Evolutionary conservation across 140 eudicot species (phyloP), one percentile per base, ranked within the genome.

Genomic region (Oenanthe javanica): DNA sequence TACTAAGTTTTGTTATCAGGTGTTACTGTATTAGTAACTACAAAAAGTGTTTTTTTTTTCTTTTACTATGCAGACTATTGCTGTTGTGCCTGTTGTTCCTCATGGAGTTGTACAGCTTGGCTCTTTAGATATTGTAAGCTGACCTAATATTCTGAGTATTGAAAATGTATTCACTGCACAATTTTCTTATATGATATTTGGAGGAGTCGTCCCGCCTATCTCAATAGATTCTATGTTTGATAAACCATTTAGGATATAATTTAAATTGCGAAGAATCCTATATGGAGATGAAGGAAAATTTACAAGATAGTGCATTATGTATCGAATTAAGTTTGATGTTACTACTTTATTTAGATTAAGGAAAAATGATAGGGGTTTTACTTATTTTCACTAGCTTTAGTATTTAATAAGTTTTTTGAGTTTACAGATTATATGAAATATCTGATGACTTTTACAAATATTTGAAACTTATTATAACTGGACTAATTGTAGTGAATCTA

Each of bases 91-190:
- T 79, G 92, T 92, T 79, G 82, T 85, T 81, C 93, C 97, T 16
- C 85, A 88, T 51, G 99, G 98, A 71, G 99, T 91, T 75, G 81
- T 95, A 83, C 97, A 92, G 81, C 93, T 95, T 67, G 99, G 98
- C 82, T 92, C 99, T 47, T 77, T 93, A 48, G 84, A 87, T 77
- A 84, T 83, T 0, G 99, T 95, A 89, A 86, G 93, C 40, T 61
- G 31, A 61, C 81, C 48, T 42, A 72, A 42, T 64, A 18, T 14
- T 49, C 36, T 79, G 23, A 38, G 45, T 45, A 43, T 66, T 25
- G 23, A 31, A n/a, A 14, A 49, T 48, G 14, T 23, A 67, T n/a
- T n/a, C 13, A 47, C 31, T 48, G 8, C 54, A 38, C 1, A 21
- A 15, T 49, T 76, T 40, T 63, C 47, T 69, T 31, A 31, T 36